A percentile compares a stretch with the other conserved stretches of the same genome.
phyloP scores from a whole-genome alignment of 257 asterid genomes.

The Scutellaria baicalensis region DNA sequence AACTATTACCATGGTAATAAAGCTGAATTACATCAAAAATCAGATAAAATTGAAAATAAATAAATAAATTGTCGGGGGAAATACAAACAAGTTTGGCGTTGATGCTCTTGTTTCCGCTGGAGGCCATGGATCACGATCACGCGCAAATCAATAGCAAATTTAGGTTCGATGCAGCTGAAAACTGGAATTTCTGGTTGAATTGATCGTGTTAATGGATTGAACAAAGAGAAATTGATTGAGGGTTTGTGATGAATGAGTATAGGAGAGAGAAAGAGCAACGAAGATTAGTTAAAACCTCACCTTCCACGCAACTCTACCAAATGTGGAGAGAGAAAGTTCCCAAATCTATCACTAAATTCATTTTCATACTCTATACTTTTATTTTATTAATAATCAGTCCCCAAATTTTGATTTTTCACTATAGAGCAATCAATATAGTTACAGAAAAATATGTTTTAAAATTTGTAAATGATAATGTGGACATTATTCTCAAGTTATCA shows the following conservation, averaged over 20 bases:
- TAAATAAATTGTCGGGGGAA: neutral
- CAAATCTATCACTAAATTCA: neutral
- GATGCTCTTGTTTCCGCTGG: constrained; percentile 62
- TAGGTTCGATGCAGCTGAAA: neutral
- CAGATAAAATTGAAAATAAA: neutral
- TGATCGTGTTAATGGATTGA: neutral
- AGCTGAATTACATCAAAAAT: neutral
- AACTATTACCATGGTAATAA: neutral
- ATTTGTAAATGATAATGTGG: too few relatives aligned
- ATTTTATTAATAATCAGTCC: neutral
- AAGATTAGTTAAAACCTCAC: neutral
- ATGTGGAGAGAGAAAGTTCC: neutral
- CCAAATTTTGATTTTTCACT: neutral
- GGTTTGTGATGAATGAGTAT: constrained; percentile 6
- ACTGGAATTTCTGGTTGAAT: neutral
- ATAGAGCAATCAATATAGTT: neutral
- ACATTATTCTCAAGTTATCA: too few relatives aligned
- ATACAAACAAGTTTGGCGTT: constrained; percentile 59
- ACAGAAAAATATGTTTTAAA: too few relatives aligned
- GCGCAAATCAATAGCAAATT: neutral
- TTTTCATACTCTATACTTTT: neutral
- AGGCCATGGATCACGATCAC: constrained; percentile 35
- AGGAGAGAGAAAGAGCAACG: neutral
- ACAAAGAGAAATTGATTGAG: neutral
- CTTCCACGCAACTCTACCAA: neutral